These are phyloP conservation scores for Vicia faba DNA, from an alignment of 306 rosid genomes.

Conservation along the genomic window DNA sequence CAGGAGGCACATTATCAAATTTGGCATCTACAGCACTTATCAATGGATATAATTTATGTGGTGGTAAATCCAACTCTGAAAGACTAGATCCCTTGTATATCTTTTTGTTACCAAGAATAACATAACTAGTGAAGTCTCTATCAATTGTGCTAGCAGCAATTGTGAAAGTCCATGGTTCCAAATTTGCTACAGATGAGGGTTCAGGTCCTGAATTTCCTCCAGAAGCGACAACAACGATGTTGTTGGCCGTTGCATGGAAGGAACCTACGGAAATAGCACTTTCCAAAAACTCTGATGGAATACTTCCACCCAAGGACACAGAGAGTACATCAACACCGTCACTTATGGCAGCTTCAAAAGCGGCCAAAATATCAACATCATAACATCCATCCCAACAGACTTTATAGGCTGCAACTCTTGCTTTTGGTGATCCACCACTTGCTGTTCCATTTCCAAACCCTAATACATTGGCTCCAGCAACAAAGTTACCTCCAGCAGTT, in stretches of 20 bases:
- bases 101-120: slow-evolving; percentile 54
- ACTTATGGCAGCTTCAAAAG: slow-evolving; percentile 66
- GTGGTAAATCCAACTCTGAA: slow-evolving; percentile 43
- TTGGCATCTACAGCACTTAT: slow-evolving; percentile 45
- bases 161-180: slow-evolving; percentile 64
- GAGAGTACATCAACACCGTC: slow-evolving; percentile 80
- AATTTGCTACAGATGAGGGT: slow-evolving; percentile 19
- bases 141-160: slow-evolving; percentile 76
- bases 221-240: slow-evolving; percentile 50
- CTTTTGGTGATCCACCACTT: slow-evolving; percentile 84
- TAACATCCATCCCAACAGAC: slow-evolving; percentile 66
- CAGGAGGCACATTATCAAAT: neutral
- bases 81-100: slow-evolving; percentile 60
- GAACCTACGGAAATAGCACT: slow-evolving; percentile 49
- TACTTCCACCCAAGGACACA: slow-evolving; percentile 44
- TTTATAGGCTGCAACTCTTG: slow-evolving; percentile 77
- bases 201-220: slow-evolving; percentile 62
- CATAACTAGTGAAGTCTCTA: slow-evolving; percentile 42
- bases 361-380: slow-evolving; percentile 75
- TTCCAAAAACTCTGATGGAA: neutral
- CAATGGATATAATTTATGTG: slow-evolving; percentile 52
- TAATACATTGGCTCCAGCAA: slow-evolving; percentile 43
- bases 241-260: slow-evolving; percentile 58
- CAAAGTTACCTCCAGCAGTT: slow-evolving; percentile 80
- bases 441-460: slow-evolving; percentile 78